These are phyloP conservation scores for Oxytropis ochrocephala DNA, from an alignment of 306 rosid species.

Conservation along the genomic window DNA sequence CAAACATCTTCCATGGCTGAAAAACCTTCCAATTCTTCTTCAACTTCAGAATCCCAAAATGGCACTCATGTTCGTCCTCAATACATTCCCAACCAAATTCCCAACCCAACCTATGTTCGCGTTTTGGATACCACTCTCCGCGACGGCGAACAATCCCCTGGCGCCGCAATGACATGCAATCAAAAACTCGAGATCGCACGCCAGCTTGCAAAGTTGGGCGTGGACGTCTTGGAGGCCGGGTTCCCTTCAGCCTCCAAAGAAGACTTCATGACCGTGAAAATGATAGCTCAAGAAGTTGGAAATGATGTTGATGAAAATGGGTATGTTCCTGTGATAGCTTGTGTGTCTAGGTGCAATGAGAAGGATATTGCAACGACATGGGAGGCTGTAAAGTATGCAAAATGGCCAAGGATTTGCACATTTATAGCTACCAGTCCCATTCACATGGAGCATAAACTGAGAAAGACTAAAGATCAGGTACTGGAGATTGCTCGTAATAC, in stretches of 20 bases:
- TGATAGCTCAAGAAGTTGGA: conserved; percentile 67
- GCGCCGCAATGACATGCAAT: conserved; percentile 60
- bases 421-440: conserved; percentile 77
- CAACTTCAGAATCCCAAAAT: background rate
- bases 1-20: background rate
- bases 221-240: conserved; percentile 86
- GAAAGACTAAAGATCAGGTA: conserved; percentile 58
- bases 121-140: conserved; percentile 90
- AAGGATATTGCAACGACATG: conserved; percentile 67
- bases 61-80: conserved; percentile 27
- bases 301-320: conserved; percentile 44
- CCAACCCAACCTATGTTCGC: conserved; percentile 64
- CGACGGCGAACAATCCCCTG: conserved; percentile 93
- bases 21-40: background rate
- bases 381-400: conserved; percentile 82
- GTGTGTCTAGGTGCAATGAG: conserved; percentile 62
- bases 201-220: conserved; percentile 57
- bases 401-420: conserved; percentile 63
- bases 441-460: conserved; percentile 71
- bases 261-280: conserved; percentile 65
- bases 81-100: conserved; percentile 63
- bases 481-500: conserved; percentile 51
- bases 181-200: conserved; percentile 71
- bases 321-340: conserved; percentile 72
- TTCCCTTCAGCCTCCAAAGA: conserved; percentile 67